These are phyloP conservation scores for Xylaria cubensis DNA, from an alignment of 495 filamentous ascomycete genomes.

Conservation along the genomic window DNA sequence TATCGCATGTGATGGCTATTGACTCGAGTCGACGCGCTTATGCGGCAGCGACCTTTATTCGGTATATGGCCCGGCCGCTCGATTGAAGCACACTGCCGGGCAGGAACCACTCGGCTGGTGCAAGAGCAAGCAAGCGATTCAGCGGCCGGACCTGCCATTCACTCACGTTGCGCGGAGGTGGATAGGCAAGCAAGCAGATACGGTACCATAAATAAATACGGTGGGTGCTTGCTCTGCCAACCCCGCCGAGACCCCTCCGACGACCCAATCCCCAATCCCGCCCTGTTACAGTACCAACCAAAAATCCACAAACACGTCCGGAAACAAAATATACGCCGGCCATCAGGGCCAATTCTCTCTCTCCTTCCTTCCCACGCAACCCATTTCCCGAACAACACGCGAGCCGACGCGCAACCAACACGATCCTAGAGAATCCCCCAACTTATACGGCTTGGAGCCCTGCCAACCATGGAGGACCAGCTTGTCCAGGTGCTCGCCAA, in stretches of 20 bases:
- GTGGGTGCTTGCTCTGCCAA: not conserved
- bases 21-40: not conserved
- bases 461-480: slow-evolving; percentile 76
- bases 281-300: slow-evolving; percentile 5
- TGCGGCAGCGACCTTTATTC: not conserved
- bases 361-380: not conserved
- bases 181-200: not conserved
- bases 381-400: not conserved
- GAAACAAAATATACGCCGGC: slow-evolving; percentile 14
- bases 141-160: not conserved
- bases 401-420: not conserved
- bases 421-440: not conserved
- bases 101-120: too few species aligned
- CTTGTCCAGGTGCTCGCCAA: slow-evolving; percentile 79
- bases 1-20: slow-evolving; percentile 4
- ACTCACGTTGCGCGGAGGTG: not conserved
- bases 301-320: slow-evolving; percentile 13
- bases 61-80: not conserved
- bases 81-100: not conserved
- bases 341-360: not conserved
- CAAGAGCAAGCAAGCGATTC: too few species aligned
- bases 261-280: slow-evolving; percentile 2
- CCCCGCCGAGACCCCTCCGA: slow-evolving; percentile 19
- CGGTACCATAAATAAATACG: not conserved
- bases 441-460: slow-evolving; percentile 12